phyloP scores from a whole-genome alignment of 176 grass and related monocot genomes.

The Dactylis glomerata region DNA sequence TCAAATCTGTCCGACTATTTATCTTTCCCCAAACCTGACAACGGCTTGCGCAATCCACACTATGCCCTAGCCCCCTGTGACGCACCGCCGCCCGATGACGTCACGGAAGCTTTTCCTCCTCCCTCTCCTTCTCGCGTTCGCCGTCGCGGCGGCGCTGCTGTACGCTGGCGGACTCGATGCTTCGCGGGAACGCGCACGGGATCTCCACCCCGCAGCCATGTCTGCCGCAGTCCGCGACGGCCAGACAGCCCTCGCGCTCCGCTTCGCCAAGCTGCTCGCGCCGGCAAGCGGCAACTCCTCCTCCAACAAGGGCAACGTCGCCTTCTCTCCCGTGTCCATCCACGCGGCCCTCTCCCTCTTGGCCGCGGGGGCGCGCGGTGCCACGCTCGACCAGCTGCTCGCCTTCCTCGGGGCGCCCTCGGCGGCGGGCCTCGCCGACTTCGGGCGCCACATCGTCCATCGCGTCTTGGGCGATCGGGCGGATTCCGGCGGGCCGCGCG shows the following conservation, averaged over 20 bases:
- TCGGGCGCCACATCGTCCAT: background rate
- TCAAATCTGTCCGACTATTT: too few species aligned
- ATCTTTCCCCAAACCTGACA: too few species aligned
- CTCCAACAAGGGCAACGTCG: background rate
- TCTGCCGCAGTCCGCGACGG: background rate
- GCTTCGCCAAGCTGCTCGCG: background rate
- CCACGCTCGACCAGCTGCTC: slow-evolving; percentile 10
- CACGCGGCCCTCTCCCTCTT: slow-evolving; percentile 5
- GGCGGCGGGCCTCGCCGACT: background rate
- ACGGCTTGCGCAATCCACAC: too few species aligned
- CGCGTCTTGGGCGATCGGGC: background rate
- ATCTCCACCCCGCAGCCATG: background rate
- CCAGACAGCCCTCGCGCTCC: slow-evolving; percentile 24
- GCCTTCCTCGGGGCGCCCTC: slow-evolving; percentile 4
- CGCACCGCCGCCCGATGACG: too few species aligned
- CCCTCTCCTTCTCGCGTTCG: background rate
- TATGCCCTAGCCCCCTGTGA: too few species aligned
- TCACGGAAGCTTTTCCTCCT: background rate
- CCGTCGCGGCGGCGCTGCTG: background rate
- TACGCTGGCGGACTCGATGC: background rate
- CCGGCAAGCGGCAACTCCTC: background rate
- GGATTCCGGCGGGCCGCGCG: background rate
- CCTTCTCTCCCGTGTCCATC: slow-evolving; percentile 12
- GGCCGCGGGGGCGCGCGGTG: background rate
- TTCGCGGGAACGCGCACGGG: background rate